Conservation (phyloP, 2,329 filamentous ascomycete species). For the Purpureocillium takamizusanense region DNA sequence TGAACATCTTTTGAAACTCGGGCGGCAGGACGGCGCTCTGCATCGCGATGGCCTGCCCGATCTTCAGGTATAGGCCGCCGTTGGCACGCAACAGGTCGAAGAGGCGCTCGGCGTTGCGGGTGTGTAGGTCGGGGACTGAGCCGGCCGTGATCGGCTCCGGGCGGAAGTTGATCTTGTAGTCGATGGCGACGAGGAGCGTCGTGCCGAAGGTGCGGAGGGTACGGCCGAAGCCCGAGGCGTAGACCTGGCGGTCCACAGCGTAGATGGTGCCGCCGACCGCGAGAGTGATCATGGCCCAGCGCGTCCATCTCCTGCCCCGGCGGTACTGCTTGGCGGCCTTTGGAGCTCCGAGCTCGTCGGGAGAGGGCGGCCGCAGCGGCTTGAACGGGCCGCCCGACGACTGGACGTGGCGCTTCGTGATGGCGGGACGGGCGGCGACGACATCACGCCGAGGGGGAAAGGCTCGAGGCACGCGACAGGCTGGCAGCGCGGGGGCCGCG, state of each 20-base stretch:
- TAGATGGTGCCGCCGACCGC: conserved; percentile 54
- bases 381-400: conserved; percentile 43
- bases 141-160: conserved; percentile 65
- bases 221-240: conserved; percentile 70
- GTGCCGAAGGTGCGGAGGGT: conserved; percentile 73
- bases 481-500: conserved; percentile 4
- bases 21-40: conserved; percentile 89
- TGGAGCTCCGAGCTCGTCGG: conserved; percentile 67
- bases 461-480: conserved; percentile 8
- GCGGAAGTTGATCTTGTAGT: conserved; percentile 96
- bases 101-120: conserved; percentile 72
- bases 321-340: conserved; percentile 61
- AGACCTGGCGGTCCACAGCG: conserved; percentile 61
- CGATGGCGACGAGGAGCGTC: conserved; percentile 72
- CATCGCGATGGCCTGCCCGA: conserved; percentile 97
- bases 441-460: neutral
- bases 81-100: conserved; percentile 76
- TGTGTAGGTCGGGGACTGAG: conserved; percentile 69
- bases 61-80: conserved; percentile 92
- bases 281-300: conserved; percentile 57
- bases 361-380: conserved; percentile 67
- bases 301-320: conserved; percentile 65
- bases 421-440: neutral
- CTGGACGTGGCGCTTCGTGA: conserved; percentile 16
- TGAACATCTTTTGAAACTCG: conserved; percentile 94